Evolutionary conservation across 768 basidiomycete species (phyloP).

Genomic region (Termitomyces sp.): DNA sequence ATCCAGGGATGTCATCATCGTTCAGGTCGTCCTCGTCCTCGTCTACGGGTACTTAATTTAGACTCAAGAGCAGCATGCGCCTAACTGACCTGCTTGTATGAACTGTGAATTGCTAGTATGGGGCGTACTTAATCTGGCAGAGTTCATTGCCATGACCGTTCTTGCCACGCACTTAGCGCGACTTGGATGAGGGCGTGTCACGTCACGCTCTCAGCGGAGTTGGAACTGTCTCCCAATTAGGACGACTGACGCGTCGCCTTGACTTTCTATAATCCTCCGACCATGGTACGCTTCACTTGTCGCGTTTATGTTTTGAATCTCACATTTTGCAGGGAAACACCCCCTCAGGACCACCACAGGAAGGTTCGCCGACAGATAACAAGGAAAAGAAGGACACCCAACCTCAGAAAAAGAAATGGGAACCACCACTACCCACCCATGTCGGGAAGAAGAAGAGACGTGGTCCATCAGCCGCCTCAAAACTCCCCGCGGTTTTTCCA

Average conservation of each 20-base stretch:
- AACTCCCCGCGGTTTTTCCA: slow-evolving; percentile 89
- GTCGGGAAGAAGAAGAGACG: slow-evolving; percentile 96
- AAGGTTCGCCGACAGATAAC: slow-evolving; percentile 27
- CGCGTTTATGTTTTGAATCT: not conserved
- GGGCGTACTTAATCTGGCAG: slow-evolving; percentile 37
- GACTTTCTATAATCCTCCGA: slow-evolving; percentile 6
- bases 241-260: slow-evolving; percentile 49
- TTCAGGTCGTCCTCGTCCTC: slow-evolving; percentile 84
- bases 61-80: not conserved
- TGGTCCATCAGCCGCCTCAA: slow-evolving; percentile 87
- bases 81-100: slow-evolving; percentile 67
- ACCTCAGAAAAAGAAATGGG: slow-evolving; percentile 91
- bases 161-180: slow-evolving; percentile 22
- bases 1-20: slow-evolving; percentile 78
- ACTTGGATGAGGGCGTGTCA: slow-evolving; percentile 14
- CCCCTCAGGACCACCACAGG: slow-evolving; percentile 55
- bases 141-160: slow-evolving; percentile 29
- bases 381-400: slow-evolving; percentile 49
- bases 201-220: slow-evolving; percentile 26
- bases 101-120: slow-evolving; percentile 66
- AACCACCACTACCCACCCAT: slow-evolving; percentile 93
- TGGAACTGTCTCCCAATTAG: slow-evolving; percentile 25
- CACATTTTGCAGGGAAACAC: slow-evolving; percentile 56
- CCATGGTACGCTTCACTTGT: slow-evolving; percentile 17
- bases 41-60: slow-evolving; percentile 33